These are phyloP conservation scores for Rhododendron mucronatum DNA, from an alignment of 148 eudicot species.

Conservation along the genomic window DNA sequence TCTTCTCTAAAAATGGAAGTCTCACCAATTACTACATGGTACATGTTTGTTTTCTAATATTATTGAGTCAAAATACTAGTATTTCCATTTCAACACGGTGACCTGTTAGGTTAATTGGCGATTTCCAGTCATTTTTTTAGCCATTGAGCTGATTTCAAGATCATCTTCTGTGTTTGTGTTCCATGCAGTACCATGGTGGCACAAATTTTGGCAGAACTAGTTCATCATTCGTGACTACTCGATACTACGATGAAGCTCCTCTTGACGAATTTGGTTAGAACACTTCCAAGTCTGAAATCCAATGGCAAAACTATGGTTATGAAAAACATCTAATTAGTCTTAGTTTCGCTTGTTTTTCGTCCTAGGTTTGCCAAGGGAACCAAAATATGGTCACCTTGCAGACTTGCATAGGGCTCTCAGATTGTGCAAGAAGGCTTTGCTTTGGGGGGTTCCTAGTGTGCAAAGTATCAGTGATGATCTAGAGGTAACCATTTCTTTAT, in stretches of 20 bases:
- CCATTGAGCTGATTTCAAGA: background rate
- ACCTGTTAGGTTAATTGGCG: background rate
- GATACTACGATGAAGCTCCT: conserved; percentile 97
- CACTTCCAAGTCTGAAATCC: background rate
- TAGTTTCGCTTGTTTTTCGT: background rate
- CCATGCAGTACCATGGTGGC: conserved; percentile 74
- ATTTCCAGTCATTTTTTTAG: background rate
- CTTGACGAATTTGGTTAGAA: conserved; percentile 75
- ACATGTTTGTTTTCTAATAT: background rate
- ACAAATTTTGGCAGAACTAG: conserved; percentile 70
- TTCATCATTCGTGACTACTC: conserved; percentile 64
- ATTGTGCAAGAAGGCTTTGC: conserved; percentile 50
- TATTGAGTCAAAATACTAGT: background rate
- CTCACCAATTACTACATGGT: conserved; percentile 89
- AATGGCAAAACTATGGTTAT: background rate
- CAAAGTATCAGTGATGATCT: conserved; percentile 20
- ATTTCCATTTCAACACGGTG: background rate
- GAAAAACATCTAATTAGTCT: conserved; percentile 1
- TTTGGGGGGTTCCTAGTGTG: conserved; percentile 37
- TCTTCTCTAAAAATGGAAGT: conserved; percentile 74
- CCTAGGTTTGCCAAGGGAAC: conserved; percentile 67
- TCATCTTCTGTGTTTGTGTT: background rate
- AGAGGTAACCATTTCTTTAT: conserved; percentile 38
- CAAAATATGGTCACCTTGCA: conserved; percentile 73
- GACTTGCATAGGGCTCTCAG: conserved; percentile 65